Conservation (phyloP, 1,284 basidiomycete species). For the Taiwanofungus camphoratus region DNA sequence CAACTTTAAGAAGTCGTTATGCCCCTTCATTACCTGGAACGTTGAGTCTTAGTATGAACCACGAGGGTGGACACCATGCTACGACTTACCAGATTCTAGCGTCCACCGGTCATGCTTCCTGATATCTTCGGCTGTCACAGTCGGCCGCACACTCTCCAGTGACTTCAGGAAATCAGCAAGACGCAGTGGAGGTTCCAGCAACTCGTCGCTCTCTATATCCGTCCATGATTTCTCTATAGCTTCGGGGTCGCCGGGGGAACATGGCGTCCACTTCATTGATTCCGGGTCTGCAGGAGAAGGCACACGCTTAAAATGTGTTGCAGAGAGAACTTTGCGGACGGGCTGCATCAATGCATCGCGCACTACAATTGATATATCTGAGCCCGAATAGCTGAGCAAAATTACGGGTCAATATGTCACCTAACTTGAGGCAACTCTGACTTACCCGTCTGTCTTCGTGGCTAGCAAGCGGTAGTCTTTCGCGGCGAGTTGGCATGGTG, state of each 20-base stretch:
- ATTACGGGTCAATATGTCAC: constrained; percentile 1
- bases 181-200: constrained; percentile 80
- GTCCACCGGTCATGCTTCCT: constrained; percentile 92
- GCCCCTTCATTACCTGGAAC: constrained; percentile 37
- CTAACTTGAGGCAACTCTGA: not conserved
- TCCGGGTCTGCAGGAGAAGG: constrained; percentile 29
- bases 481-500: constrained; percentile 78
- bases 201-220: constrained; percentile 86
- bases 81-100: constrained; percentile 62
- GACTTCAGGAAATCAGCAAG: constrained; percentile 85
- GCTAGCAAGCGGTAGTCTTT: constrained; percentile 85
- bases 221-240: constrained; percentile 92
- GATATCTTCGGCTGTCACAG: constrained; percentile 88
- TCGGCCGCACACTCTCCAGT: constrained; percentile 79
- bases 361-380: constrained; percentile 93
- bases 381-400: constrained; percentile 74
- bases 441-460: constrained; percentile 81
- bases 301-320: constrained; percentile 90
- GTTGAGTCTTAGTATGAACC: not conserved
- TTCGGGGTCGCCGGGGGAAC: constrained; percentile 87
- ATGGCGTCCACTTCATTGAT: constrained; percentile 77
- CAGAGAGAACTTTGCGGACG: constrained; percentile 91
- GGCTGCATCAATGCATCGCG: constrained; percentile 99
- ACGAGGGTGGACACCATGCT: constrained; percentile 3
- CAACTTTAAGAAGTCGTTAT: constrained; percentile 17